Conservation (phyloP, 169 alveolate genomes). For the Blepharisma undulans region DNA sequence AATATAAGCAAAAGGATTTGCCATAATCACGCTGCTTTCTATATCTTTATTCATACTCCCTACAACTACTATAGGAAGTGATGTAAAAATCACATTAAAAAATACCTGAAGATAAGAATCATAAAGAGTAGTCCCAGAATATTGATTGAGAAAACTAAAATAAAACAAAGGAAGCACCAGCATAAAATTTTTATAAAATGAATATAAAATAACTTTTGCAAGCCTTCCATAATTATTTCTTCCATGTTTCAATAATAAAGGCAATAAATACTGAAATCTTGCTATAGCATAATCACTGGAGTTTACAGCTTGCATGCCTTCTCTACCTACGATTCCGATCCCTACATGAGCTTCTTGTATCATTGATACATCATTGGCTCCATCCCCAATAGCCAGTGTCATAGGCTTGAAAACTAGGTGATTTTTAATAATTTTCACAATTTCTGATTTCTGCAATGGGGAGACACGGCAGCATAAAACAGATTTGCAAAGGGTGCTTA, state of each 20-base stretch:
- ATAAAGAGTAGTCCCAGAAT: slow-evolving; percentile 94
- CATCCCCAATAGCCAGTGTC: slow-evolving; percentile 86
- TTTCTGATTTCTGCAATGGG: slow-evolving; percentile 93
- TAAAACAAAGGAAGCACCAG: slow-evolving; percentile 93
- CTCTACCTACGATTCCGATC: slow-evolving; percentile 76
- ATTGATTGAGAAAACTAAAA: slow-evolving; percentile 90
- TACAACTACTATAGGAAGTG: slow-evolving; percentile 90
- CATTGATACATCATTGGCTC: slow-evolving; percentile 86
- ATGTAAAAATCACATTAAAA: slow-evolving; percentile 94
- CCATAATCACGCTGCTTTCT: background rate
- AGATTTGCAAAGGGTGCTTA: background rate
- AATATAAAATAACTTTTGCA: slow-evolving; percentile 89
- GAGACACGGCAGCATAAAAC: slow-evolving; percentile 97
- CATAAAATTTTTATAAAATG: slow-evolving; percentile 96
- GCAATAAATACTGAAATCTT: slow-evolving; percentile 60
- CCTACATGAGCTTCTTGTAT: slow-evolving; percentile 80
- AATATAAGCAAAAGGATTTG: background rate
- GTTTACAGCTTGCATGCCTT: slow-evolving; percentile 78
- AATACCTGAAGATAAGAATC: slow-evolving; percentile 94
- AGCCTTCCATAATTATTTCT: slow-evolving; percentile 70
- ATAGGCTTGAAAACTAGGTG: slow-evolving; percentile 44
- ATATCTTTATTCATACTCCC: slow-evolving; percentile 77
- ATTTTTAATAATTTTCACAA: slow-evolving; percentile 81
- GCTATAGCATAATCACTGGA: slow-evolving; percentile 78
- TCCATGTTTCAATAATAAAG: slow-evolving; percentile 73